Evolutionary conservation across 257 asterid genomes (phyloP).

Genomic region (Rhazya stricta): DNA sequence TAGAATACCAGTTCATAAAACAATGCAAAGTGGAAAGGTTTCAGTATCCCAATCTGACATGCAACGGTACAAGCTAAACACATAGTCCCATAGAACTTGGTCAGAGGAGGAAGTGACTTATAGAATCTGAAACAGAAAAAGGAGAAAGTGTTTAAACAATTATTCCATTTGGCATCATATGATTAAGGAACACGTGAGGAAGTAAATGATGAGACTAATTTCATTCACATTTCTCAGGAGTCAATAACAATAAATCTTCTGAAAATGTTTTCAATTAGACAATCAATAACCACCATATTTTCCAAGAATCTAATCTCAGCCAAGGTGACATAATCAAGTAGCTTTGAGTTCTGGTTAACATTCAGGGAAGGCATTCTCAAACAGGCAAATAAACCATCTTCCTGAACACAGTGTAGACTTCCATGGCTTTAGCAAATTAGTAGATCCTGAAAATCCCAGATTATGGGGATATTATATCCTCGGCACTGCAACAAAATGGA

Average conservation of each 20-base stretch:
- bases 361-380: neutral
- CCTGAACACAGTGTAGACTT: neutral
- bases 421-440: neutral
- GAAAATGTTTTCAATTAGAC: neutral
- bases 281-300: neutral
- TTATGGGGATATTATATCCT: neutral
- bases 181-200: neutral
- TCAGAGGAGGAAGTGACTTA: conserved; percentile 87
- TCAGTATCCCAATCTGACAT: conserved; percentile 54
- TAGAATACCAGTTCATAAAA: conserved; percentile 40
- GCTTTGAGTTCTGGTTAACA: neutral
- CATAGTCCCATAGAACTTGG: conserved; percentile 85
- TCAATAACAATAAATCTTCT: neutral
- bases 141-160: neutral
- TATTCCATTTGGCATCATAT: neutral
- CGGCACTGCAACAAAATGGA: neutral
- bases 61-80: conserved; percentile 58
- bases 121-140: conserved; percentile 51
- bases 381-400: neutral
- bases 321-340: neutral
- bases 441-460: neutral
- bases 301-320: neutral
- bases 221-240: neutral
- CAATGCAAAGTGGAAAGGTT: conserved; percentile 52
- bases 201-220: neutral